Evolutionary conservation across 768 basidiomycete genomes (phyloP).

Genomic region (Hortiboletus flavorubellus): DNA sequence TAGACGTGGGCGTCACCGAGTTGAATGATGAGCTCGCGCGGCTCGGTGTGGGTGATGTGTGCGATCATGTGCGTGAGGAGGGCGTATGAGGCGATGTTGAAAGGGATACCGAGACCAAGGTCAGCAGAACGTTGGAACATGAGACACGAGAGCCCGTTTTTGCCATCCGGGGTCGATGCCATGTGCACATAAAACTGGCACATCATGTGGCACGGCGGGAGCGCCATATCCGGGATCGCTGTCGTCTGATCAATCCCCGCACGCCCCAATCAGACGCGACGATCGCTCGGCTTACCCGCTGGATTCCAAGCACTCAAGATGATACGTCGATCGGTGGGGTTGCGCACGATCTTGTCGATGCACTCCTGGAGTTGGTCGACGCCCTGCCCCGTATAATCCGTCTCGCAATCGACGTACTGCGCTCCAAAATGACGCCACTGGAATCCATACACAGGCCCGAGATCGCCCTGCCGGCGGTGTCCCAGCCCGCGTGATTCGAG

Average conservation of each 20-base stretch:
- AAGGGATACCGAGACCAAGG: conserved; percentile 94
- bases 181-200: conserved; percentile 99
- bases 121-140: conserved; percentile 99
- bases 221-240: conserved; percentile 95
- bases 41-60: conserved; percentile 79
- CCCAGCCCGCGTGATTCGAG: conserved; percentile 80
- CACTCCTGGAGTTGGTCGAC: conserved; percentile 91
- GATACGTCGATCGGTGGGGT: conserved; percentile 91
- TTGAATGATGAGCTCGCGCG: conserved; percentile 91
- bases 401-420: conserved; percentile 68
- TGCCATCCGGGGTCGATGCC: conserved; percentile 48
- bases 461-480: conserved; percentile 83
- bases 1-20: conserved; percentile 99
- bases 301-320: conserved; percentile 98
- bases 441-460: conserved; percentile 97
- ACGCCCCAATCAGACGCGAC: neutral
- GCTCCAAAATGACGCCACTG: conserved; percentile 97
- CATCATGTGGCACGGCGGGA: conserved; percentile 98
- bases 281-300: conserved; percentile 64
- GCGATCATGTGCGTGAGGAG: conserved; percentile 97
- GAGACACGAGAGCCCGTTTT: conserved; percentile 82
- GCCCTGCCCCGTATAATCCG: conserved; percentile 76
- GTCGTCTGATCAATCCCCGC: neutral
- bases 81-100: conserved; percentile 99
- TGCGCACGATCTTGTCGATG: conserved; percentile 86